A percentile compares a stretch with the other conserved stretches of the same genome.
phyloP scores from a whole-genome alignment of 495 filamentous ascomycete species.

The Pseudoneurospora amorphoporcata region DNA sequence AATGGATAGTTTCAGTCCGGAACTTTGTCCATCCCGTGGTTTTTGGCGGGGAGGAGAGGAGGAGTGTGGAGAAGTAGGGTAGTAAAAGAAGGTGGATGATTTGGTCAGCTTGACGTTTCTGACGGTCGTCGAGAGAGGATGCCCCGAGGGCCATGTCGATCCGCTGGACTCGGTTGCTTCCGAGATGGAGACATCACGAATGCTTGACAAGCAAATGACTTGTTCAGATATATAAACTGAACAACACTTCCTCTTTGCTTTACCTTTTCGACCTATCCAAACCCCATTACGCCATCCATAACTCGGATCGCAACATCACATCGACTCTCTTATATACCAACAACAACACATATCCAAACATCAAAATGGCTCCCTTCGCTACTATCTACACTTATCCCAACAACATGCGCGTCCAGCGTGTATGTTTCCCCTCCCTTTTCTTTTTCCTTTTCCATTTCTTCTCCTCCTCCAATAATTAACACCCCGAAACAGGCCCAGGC shows the following conservation, averaged over 20 bases:
- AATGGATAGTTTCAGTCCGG: neutral
- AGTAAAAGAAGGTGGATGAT: neutral
- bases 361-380: slow-evolving; percentile 43
- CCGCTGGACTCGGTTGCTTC: neutral
- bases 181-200: neutral
- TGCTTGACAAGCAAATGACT: neutral
- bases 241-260: neutral
- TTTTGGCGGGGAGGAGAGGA: neutral
- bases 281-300: neutral
- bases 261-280: neutral
- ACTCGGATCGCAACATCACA: neutral
- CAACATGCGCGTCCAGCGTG: slow-evolving; percentile 42
- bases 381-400: slow-evolving; percentile 37
- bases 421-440: slow-evolving; percentile 11
- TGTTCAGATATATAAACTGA: neutral
- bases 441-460: neutral
- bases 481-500: slow-evolving; percentile 33
- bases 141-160: neutral
- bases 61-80: neutral
- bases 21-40: neutral
- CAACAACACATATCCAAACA: neutral
- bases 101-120: neutral
- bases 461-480: neutral
- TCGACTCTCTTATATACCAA: neutral
- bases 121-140: neutral